A percentile compares a stretch with the other conserved stretches of the same genome.
phyloP scores from a whole-genome alignment of 2,329 filamentous ascomycete genomes.

The Blastomyces parvus region DNA sequence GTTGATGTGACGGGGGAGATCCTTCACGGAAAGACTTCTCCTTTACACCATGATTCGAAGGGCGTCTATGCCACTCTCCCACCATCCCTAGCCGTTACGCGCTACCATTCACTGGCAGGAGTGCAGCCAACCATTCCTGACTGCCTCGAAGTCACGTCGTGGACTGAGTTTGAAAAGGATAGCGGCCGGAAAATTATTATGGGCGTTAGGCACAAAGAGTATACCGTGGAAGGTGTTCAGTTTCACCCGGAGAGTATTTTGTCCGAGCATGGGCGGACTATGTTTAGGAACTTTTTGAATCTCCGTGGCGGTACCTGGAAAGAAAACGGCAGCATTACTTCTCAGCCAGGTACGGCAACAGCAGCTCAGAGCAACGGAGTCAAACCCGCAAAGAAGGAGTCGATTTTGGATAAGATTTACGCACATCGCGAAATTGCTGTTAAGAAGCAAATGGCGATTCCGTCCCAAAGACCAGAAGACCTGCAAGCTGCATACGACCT shows the following conservation, averaged over 20 bases:
- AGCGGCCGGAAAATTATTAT: constrained; percentile 83
- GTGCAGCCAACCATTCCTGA: constrained; percentile 79
- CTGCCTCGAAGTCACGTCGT: constrained; percentile 81
- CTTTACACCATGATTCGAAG: constrained; percentile 76
- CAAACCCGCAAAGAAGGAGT: constrained; percentile 53
- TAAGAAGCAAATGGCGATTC: constrained; percentile 69
- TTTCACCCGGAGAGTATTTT: constrained; percentile 97
- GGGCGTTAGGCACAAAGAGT: constrained; percentile 89
- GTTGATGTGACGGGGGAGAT: constrained; percentile 93
- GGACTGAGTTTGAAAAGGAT: constrained; percentile 61
- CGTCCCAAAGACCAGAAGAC: constrained; percentile 72
- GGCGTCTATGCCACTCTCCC: constrained; percentile 81
- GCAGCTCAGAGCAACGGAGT: constrained; percentile 19
- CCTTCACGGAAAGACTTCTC: constrained; percentile 92
- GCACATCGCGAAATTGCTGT: constrained; percentile 67
- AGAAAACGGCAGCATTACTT: constrained; percentile 51
- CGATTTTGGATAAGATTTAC: constrained; percentile 88
- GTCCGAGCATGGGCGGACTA: constrained; percentile 74
- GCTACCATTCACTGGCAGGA: constrained; percentile 93
- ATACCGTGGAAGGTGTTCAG: constrained; percentile 87
- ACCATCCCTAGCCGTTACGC: constrained; percentile 75
- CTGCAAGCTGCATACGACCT: constrained; percentile 80
- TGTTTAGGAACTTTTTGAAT: constrained; percentile 85
- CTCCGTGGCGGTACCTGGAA: constrained; percentile 88
- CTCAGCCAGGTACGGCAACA: constrained; percentile 18